These are phyloP conservation scores for Microdochium paspali DNA, from an alignment of 2,329 filamentous ascomycete genomes.

Conservation along the genomic window DNA sequence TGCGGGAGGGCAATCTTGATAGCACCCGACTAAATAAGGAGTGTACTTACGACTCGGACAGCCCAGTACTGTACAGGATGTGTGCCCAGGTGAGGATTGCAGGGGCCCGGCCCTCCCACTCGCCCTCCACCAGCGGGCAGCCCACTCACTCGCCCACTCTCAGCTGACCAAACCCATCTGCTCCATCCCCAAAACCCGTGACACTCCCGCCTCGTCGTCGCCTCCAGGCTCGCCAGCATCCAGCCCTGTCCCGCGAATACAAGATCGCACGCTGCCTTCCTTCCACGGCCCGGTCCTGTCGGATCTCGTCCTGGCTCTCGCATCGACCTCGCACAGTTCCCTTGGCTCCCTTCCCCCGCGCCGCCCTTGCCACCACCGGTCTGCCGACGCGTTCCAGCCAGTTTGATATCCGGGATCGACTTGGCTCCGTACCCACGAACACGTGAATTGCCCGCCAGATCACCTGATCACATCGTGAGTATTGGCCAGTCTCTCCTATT, in stretches of 20 bases:
- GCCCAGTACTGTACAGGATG: too few species aligned
- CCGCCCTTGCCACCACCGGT: neutral
- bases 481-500: neutral
- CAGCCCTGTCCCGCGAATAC: neutral
- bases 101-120: too few species aligned
- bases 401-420: neutral
- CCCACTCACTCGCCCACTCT: neutral
- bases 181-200: neutral
- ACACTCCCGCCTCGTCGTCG: neutral
- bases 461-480: slow-evolving; percentile 1
- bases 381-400: neutral
- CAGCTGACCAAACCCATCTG: neutral
- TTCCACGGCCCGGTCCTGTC: neutral
- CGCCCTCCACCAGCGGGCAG: too few species aligned
- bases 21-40: too few species aligned
- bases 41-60: too few species aligned
- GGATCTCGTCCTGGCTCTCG: neutral
- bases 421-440: neutral
- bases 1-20: too few species aligned
- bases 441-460: neutral
- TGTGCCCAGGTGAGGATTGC: too few species aligned
- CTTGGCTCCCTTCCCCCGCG: neutral
- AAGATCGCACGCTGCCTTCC: neutral
- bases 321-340: neutral
- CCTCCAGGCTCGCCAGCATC: neutral